These are phyloP conservation scores for Diaporthe longicolla DNA, from an alignment of 2,329 filamentous ascomycete genomes.

Conservation along the genomic window DNA sequence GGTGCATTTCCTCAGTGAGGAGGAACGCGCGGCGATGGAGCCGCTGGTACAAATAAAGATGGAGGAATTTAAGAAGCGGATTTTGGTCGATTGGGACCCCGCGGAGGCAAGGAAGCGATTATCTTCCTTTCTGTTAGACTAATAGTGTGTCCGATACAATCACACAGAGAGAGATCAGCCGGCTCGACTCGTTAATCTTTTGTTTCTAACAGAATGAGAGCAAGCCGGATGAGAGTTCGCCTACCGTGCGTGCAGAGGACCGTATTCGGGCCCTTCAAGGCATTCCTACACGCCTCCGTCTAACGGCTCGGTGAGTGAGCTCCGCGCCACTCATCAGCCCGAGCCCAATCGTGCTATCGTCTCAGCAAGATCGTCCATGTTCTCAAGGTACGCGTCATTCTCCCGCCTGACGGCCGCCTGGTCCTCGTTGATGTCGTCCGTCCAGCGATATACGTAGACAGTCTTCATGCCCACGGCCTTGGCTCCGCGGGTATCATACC, in stretches of 20 bases:
- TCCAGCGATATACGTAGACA: slow-evolving; percentile 66
- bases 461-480: slow-evolving; percentile 64
- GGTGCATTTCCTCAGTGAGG: slow-evolving; percentile 44
- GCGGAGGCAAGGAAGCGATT: neutral
- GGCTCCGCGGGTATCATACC: slow-evolving; percentile 66
- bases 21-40: slow-evolving; percentile 39
- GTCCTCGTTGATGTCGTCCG: slow-evolving; percentile 66
- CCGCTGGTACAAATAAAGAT: neutral
- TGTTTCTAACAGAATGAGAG: too few relatives aligned
- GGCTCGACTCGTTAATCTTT: too few relatives aligned
- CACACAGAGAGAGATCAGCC: too few relatives aligned
- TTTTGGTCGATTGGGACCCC: slow-evolving; percentile 15
- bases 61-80: neutral
- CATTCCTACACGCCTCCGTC: too few relatives aligned
- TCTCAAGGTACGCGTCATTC: slow-evolving; percentile 53
- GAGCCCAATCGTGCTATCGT: slow-evolving; percentile 36
- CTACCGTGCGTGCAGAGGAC: too few relatives aligned
- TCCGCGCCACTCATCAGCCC: too few relatives aligned
- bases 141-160: neutral
- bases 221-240: too few relatives aligned
- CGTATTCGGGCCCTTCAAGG: too few relatives aligned
- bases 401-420: slow-evolving; percentile 57
- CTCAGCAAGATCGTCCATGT: slow-evolving; percentile 43
- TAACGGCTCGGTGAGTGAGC: too few relatives aligned
- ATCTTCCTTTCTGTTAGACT: neutral